Evolutionary conservation across 192 early-diverging fungal species (phyloP).

Genomic region (Linnemannia hyalina): DNA sequence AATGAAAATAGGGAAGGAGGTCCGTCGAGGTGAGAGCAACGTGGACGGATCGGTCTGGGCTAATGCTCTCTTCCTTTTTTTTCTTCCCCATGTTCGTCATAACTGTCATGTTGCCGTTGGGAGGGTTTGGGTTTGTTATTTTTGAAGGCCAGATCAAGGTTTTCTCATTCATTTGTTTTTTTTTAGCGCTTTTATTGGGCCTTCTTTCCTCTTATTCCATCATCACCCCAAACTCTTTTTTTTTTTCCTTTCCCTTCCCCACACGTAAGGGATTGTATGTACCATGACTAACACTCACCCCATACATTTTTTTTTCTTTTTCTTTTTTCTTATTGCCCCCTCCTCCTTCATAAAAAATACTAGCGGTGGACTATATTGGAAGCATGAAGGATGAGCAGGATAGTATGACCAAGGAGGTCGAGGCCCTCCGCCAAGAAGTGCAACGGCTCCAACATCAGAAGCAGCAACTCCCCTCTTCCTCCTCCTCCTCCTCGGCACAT

Average conservation of each 20-base stretch:
- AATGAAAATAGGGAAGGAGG: background rate
- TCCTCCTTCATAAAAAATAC: background rate
- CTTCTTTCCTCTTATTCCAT: background rate
- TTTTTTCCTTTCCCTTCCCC: background rate
- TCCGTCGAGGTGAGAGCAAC: too few relatives aligned
- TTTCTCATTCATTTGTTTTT: slow-evolving; percentile 15
- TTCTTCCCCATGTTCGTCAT: too few relatives aligned
- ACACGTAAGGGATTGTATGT: background rate
- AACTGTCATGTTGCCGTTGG: too few relatives aligned
- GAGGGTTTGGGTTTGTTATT: slow-evolving; percentile 8
- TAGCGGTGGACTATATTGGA: slow-evolving; percentile 70
- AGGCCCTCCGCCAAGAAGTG: slow-evolving; percentile 61
- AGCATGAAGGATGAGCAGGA: slow-evolving; percentile 63
- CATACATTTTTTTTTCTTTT: background rate
- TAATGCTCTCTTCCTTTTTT: background rate
- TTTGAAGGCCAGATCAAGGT: slow-evolving; percentile 8
- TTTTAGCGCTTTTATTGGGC: too few relatives aligned
- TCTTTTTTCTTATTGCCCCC: background rate
- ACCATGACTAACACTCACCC: background rate
- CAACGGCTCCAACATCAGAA: slow-evolving; percentile 33
- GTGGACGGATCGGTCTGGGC: background rate
- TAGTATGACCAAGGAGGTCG: slow-evolving; percentile 62
- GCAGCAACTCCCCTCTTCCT: background rate
- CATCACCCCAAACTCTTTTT: background rate
- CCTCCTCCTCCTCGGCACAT: background rate